Percentiles rank a stretch among this genome's conserved stretches.
phyloP scores from a whole-genome alignment of 192 early-diverging fungal genomes.

The Entomortierella parvispora region DNA sequence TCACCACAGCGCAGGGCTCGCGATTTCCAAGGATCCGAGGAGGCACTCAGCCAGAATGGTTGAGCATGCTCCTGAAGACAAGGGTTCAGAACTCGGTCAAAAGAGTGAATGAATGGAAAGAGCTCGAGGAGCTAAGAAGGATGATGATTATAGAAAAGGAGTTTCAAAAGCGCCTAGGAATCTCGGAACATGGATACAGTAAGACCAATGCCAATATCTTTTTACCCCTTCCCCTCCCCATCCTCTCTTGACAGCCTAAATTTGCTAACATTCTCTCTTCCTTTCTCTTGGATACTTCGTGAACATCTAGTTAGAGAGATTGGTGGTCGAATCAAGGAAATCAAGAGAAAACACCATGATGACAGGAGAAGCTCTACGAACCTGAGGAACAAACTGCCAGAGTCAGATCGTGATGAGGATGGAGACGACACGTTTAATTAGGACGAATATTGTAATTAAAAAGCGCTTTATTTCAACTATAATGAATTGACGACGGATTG shows the following conservation, averaged over 20 bases:
- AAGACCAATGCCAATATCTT: conserved; percentile 21
- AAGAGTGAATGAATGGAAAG: conserved; percentile 46
- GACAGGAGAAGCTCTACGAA: too few species aligned
- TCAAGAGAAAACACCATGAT: too few species aligned
- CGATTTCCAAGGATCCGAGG: conserved; percentile 54
- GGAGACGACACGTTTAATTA: too few species aligned
- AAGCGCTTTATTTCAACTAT: background rate
- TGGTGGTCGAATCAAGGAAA: too few species aligned
- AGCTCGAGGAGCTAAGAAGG: conserved; percentile 29
- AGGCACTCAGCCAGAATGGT: conserved; percentile 52
- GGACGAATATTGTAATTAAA: background rate
- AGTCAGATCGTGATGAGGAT: too few species aligned
- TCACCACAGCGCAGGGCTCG: conserved; percentile 45
- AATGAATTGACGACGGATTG: conserved; percentile 32
- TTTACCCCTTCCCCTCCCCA: background rate
- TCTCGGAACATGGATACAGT: conserved; percentile 52
- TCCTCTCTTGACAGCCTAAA: too few species aligned
- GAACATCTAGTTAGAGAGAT: too few species aligned
- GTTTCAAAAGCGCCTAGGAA: conserved; percentile 37
- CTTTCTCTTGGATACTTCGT: too few species aligned
- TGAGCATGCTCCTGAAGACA: conserved; percentile 63
- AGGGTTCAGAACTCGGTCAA: conserved; percentile 43
- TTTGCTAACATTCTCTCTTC: too few species aligned
- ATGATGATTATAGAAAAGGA: conserved; percentile 50
- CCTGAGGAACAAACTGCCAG: too few species aligned